Base-by-base conservation (phyloP, 495 filamentous ascomycete species). In the Diplogelasinospora grovesii region DNA sequence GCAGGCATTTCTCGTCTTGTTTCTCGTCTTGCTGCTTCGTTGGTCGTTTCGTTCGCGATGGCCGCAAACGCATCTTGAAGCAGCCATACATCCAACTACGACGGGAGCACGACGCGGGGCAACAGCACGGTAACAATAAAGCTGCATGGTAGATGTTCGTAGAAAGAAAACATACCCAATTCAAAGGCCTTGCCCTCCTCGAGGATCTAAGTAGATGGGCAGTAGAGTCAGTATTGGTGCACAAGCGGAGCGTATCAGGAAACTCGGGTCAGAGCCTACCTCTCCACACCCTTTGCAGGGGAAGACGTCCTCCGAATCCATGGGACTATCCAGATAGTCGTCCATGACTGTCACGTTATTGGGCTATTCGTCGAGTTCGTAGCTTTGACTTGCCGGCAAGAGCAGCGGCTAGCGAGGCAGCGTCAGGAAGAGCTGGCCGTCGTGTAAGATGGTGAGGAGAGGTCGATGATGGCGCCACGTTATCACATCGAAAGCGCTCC, bases 181-280 rank as follows among this genome's bases (percentile, higher is more conserved):
- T 98, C 92, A 54, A 98, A 98, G 30, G 92, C 92, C 65, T 98
- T 97, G 19, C 92, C 92, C 70, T 98, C 92, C 65, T 98, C 92
- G 4, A 98, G 71, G 42, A 97, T 93, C 90, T 60, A 23, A n/a
- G n/a, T n/a, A n/a, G 15, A 30, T 3, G n/a, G 30, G 10, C 13
- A 20, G 22, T 11, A 19, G 8, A 3, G 38, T 53, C 24, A 53
- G 50, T 13, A 38, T 10, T 3, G 25, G 20, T 23, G 15, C n/a
- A n/a, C n/a, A n/a, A n/a, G n/a, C n/a, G n/a, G n/a, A n/a, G n/a
- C n/a, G n/a, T n/a, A n/a, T n/a, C n/a, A n/a, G n/a, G n/a, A n/a
- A n/a, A n/a, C n/a, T n/a, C n/a, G n/a, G n/a, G n/a, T 22, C 18
- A 35, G 26, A 30, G 50, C 67, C 48, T 75, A 95, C 89, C 75